These are phyloP conservation scores for Beta lomatogona DNA, from an alignment of 179 eudicot species.

Conservation along the genomic window DNA sequence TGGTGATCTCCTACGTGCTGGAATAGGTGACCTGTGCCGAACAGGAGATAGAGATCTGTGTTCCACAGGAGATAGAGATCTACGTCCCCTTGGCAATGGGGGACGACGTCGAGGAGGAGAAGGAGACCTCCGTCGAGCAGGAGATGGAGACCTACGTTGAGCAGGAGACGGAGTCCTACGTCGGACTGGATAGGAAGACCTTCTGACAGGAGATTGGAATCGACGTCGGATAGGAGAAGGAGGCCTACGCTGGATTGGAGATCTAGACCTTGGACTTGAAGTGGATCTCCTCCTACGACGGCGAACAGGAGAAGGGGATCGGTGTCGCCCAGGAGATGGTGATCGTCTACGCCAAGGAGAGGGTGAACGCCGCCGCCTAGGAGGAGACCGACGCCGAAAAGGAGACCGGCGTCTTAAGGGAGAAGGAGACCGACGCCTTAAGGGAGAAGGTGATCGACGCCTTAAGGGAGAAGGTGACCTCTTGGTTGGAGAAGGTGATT, in stretches of 20 bases:
- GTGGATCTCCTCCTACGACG: constrained; percentile 23
- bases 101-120: constrained; percentile 25
- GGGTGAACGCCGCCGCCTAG: constrained; percentile 33
- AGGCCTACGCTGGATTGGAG: constrained; percentile 52
- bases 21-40: constrained; percentile 40
- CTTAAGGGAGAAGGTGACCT: constrained; percentile 64
- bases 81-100: constrained; percentile 25
- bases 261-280: constrained; percentile 32
- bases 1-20: constrained; percentile 48
- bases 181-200: constrained; percentile 54
- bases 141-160: constrained; percentile 25
- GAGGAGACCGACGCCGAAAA: constrained; percentile 30
- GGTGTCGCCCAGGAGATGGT: constrained; percentile 39
- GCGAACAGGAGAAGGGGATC: constrained; percentile 47
- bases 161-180: constrained; percentile 60
- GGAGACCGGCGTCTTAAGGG: constrained; percentile 45
- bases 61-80: constrained; percentile 27
- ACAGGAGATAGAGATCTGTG: constrained; percentile 39
- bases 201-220: constrained; percentile 27
- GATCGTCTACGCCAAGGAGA: constrained; percentile 50
- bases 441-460: too few species aligned
- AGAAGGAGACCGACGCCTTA: constrained; percentile 51
- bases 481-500: constrained; percentile 42
- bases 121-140: constrained; percentile 33
- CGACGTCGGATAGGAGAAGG: constrained; percentile 43